Evolutionary conservation across 73 alveolate species (phyloP), one percentile per base, ranked within the genome.

Genomic region (Uronychia binucleata): DNA sequence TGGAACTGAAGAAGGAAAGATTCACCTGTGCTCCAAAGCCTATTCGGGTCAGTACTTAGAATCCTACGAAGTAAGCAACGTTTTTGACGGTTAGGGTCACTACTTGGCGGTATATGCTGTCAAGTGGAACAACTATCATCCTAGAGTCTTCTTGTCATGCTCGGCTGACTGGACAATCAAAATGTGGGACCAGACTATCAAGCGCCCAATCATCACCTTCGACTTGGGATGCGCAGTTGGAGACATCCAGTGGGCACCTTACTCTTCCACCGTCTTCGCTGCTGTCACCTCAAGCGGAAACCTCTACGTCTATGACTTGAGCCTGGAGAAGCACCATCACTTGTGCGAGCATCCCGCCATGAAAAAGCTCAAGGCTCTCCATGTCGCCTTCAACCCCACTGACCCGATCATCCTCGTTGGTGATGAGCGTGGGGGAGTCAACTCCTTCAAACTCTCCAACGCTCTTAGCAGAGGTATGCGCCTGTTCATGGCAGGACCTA

Each of bases 1-100:
- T 67, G 99, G 99, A 75, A 98, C 99, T 26, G 99, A 98, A 92
- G 99, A 98, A 92, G 99, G 99, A 0, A 98, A 97, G 81, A 97
- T 98, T 77, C 99, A 98, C 89, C 97, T 98, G 88, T 98, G 99
- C 94, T 98, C 99, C 35, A 98, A 99, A 81, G 98, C 99, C 28
- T 98, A 97, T 83, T 95, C 99, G 80, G 99, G 99, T 46, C 97
- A 97, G 88, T 95, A 98, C 77, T 89, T 96, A 34, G 97, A 92
- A 89, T 93, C 98, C 77, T 97, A 94, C 67, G 98, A 96, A 89
- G 67, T 46, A 46, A 46, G n/a, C 67, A 11, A 11, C 67, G n/a
- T 46, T 46, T 46, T 19, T 46, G 19, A 46, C 19, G 19, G n/a
- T 46, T 46, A 46, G 67, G 99, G 99, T 30, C 99, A 98, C 93